A percentile compares a stretch with the other conserved stretches of the same genome.
Conservation (phyloP, 1,139 yeast species). For the Suhomyces bribrorum region DNA sequence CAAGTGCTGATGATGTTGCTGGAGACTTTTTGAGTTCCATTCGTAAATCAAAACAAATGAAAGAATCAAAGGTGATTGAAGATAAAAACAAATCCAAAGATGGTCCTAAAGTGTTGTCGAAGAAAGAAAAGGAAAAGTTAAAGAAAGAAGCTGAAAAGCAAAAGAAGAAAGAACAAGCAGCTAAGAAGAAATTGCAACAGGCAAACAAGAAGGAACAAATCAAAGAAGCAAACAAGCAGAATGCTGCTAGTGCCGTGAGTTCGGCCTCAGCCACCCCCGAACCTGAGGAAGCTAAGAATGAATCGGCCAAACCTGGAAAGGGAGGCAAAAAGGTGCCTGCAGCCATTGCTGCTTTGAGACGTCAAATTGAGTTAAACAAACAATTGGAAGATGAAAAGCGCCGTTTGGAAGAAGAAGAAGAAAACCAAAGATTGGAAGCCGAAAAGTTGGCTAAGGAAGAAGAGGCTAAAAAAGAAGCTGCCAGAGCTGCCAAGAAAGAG, state of each 20-base stretch:
- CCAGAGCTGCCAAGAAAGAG: slow-evolving; percentile 72
- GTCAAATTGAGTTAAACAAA: slow-evolving; percentile 83
- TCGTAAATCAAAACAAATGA: slow-evolving; percentile 76
- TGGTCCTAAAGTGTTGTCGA: slow-evolving; percentile 78
- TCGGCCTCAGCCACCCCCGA: slow-evolving; percentile 27
- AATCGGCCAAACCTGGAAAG: slow-evolving; percentile 29
- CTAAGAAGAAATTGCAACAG: slow-evolving; percentile 69
- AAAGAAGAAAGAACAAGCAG: slow-evolving; percentile 87
- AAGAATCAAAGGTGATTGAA: slow-evolving; percentile 57
- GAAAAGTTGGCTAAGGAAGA: slow-evolving; percentile 62
- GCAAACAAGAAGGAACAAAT: slow-evolving; percentile 67
- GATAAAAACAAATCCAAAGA: slow-evolving; percentile 49
- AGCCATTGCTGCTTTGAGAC: slow-evolving; percentile 76
- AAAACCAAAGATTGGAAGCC: slow-evolving; percentile 61
- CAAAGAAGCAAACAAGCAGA: slow-evolving; percentile 61
- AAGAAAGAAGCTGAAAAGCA: slow-evolving; percentile 97
- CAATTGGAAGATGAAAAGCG: slow-evolving; percentile 76
- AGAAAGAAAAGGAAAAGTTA: slow-evolving; percentile 96
- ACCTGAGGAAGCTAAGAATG: slow-evolving; percentile 21
- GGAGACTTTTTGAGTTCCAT: slow-evolving; percentile 82
- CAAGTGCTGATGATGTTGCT: slow-evolving; percentile 49
- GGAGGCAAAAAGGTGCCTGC: slow-evolving; percentile 74
- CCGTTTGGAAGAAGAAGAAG: slow-evolving; percentile 70
- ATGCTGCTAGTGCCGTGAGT: slow-evolving; percentile 50
- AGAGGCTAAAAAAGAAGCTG: slow-evolving; percentile 68